These are phyloP conservation scores for Talaromyces sp. DNA, from an alignment of 2,329 filamentous ascomycete species.

Conservation along the genomic window DNA sequence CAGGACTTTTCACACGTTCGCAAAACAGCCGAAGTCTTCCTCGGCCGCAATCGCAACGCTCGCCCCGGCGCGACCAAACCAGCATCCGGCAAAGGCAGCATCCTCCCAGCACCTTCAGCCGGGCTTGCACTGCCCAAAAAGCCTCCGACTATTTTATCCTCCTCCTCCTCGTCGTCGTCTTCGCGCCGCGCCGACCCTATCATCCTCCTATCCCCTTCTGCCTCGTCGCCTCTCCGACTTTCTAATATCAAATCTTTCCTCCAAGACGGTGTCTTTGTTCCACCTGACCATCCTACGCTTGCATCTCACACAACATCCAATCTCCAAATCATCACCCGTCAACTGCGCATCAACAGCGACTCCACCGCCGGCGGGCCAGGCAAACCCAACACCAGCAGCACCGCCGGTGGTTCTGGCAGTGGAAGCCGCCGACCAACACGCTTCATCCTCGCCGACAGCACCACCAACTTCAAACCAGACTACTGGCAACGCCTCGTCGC, in stretches of 20 bases:
- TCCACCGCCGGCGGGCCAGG: background rate
- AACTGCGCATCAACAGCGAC: background rate
- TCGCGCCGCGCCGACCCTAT: slow-evolving; percentile 68
- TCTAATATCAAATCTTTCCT: slow-evolving; percentile 69
- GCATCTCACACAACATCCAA: slow-evolving; percentile 63
- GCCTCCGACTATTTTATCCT: slow-evolving; percentile 15
- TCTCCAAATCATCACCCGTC: slow-evolving; percentile 79
- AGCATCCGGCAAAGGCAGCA: slow-evolving; percentile 21
- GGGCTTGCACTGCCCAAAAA: slow-evolving; percentile 37
- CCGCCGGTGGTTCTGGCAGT: slow-evolving; percentile 6
- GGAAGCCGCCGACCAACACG: slow-evolving; percentile 56
- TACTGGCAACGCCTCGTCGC: slow-evolving; percentile 95
- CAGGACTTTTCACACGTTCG: slow-evolving; percentile 93
- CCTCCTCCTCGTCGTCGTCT: slow-evolving; percentile 33
- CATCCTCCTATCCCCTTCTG: slow-evolving; percentile 92
- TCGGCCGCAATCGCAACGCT: slow-evolving; percentile 48
- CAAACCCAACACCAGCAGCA: background rate
- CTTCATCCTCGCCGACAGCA: slow-evolving; percentile 92
- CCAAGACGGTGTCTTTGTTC: slow-evolving; percentile 15
- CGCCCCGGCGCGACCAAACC: slow-evolving; percentile 30
- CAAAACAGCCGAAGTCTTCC: slow-evolving; percentile 75
- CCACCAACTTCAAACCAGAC: slow-evolving; percentile 93
- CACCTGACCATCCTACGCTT: slow-evolving; percentile 37
- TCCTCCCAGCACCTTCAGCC: slow-evolving; percentile 31
- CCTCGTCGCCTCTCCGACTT: slow-evolving; percentile 89